phyloP scores from a whole-genome alignment of 2,329 filamentous ascomycete genomes.

The Stachybotrys echinatus region DNA sequence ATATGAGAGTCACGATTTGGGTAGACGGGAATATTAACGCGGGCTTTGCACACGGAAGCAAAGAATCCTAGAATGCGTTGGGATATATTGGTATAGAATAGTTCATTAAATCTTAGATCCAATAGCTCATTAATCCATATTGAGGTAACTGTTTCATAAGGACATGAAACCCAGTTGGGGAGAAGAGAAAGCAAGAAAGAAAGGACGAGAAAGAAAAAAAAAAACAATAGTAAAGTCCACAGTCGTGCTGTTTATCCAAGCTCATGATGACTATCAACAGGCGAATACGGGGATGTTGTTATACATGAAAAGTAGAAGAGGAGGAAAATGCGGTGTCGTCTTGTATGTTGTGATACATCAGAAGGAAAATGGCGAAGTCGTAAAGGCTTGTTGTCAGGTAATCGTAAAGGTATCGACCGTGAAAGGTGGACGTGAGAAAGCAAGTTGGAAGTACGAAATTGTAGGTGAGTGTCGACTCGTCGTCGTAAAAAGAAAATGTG shows the following conservation, averaged over 20 bases:
- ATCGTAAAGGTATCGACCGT: not conserved
- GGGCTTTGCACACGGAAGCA: too few species aligned
- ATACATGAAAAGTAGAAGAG: not conserved
- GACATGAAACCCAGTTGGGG: conserved; percentile 8
- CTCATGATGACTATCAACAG: not conserved
- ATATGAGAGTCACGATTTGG: too few species aligned
- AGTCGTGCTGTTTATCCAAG: not conserved
- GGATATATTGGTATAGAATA: not conserved
- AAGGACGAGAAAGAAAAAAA: conserved; percentile 3
- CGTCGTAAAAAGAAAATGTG: not conserved
- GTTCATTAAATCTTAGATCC: not conserved
- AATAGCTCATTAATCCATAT: not conserved
- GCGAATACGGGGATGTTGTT: conserved; percentile 13
- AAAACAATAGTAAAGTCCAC: not conserved
- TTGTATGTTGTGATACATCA: not conserved
- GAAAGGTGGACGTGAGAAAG: not conserved
- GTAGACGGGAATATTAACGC: too few species aligned
- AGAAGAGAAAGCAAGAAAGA: conserved; percentile 10
- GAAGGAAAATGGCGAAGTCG: not conserved
- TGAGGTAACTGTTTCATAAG: conserved; percentile 4
- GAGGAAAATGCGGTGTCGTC: not conserved
- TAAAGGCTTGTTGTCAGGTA: not conserved
- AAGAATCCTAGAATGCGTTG: not conserved
- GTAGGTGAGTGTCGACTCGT: not conserved
- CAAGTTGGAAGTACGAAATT: not conserved